Evolutionary conservation across 768 basidiomycete species (phyloP).

Genomic region (Leccinum longicurvipes): DNA sequence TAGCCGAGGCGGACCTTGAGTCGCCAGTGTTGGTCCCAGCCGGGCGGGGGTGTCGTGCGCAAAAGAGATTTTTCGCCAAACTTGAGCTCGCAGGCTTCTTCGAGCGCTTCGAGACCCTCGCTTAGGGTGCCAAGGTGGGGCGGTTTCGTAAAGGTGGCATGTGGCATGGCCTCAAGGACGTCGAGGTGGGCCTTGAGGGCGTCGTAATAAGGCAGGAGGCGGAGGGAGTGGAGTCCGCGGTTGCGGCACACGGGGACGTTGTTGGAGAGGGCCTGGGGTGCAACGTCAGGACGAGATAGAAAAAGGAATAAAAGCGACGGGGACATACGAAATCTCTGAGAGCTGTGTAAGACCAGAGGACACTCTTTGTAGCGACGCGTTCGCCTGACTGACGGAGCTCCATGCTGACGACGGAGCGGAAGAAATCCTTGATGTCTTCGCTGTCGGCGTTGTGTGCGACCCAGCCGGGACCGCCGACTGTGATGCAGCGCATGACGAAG

Average conservation of each 20-base stretch:
- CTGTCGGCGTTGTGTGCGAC: slow-evolving; percentile 60
- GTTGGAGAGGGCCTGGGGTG: slow-evolving; percentile 61
- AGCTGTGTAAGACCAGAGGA: slow-evolving; percentile 77
- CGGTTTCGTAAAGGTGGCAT: slow-evolving; percentile 59
- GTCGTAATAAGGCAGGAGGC: slow-evolving; percentile 57
- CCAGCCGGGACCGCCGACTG: slow-evolving; percentile 65
- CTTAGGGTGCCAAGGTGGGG: slow-evolving; percentile 59
- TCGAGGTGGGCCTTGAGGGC: slow-evolving; percentile 62
- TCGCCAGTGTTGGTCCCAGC: slow-evolving; percentile 58
- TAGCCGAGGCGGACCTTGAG: slow-evolving; percentile 61
- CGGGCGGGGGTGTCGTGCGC: slow-evolving; percentile 33
- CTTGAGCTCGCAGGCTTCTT: slow-evolving; percentile 60
- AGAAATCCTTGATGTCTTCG: slow-evolving; percentile 74
- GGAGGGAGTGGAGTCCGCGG: slow-evolving; percentile 65
- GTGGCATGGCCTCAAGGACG: slow-evolving; percentile 54
- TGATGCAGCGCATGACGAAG: slow-evolving; percentile 61
- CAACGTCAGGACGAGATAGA: not conserved
- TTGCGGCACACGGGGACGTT: slow-evolving; percentile 62
- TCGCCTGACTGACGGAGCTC: slow-evolving; percentile 77
- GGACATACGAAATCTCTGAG: slow-evolving; percentile 66
- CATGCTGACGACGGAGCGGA: slow-evolving; percentile 67
- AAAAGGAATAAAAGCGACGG: not conserved
- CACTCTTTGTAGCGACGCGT: slow-evolving; percentile 75
- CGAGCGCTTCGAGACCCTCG: slow-evolving; percentile 59
- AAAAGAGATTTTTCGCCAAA: slow-evolving; percentile 39